Evolutionary conservation across 2,329 filamentous ascomycete genomes (phyloP).

Genomic region (Pestalotiopsis sp.): DNA sequence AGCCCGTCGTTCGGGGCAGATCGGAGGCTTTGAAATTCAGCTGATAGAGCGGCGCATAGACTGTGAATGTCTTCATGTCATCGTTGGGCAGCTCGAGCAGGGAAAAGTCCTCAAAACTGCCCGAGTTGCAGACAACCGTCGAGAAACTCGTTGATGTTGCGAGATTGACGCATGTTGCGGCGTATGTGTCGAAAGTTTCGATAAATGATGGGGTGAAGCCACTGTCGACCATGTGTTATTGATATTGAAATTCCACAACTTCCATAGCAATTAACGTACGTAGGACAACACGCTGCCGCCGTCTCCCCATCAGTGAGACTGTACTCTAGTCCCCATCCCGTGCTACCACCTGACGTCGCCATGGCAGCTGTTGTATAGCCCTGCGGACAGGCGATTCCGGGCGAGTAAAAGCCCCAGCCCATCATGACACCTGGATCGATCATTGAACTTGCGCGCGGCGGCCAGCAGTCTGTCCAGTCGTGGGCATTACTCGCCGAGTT

Average conservation of each 20-base stretch:
- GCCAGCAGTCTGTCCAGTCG: constrained; percentile 23
- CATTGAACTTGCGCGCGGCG: constrained; percentile 16
- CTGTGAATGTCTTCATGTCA: constrained; percentile 7
- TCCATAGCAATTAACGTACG: background rate
- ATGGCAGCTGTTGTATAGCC: constrained; percentile 20
- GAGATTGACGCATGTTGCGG: constrained; percentile 7
- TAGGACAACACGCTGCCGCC: constrained; percentile 13
- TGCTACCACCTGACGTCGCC: constrained; percentile 14
- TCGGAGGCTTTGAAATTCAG: constrained; percentile 5
- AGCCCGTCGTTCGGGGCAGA: background rate
- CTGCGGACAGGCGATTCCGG: constrained; percentile 19
- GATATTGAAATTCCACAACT: background rate
- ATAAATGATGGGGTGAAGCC: constrained; percentile 5
- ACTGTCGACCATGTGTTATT: background rate
- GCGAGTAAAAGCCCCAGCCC: constrained; percentile 23
- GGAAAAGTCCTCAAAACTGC: constrained; percentile 6
- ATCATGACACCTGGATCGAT: constrained; percentile 17
- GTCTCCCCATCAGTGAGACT: constrained; percentile 9
- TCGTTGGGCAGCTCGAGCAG: constrained; percentile 4
- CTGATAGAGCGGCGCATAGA: constrained; percentile 5
- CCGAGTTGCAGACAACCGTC: constrained; percentile 7
- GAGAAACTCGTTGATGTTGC: constrained; percentile 4
- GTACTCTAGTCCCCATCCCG: constrained; percentile 10
- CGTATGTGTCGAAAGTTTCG: background rate
- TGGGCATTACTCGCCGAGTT: constrained; percentile 14